A percentile compares a stretch with the other conserved stretches of the same genome.
phyloP scores from a whole-genome alignment of 2,329 filamentous ascomycete genomes.

The Diaporthe batatas region DNA sequence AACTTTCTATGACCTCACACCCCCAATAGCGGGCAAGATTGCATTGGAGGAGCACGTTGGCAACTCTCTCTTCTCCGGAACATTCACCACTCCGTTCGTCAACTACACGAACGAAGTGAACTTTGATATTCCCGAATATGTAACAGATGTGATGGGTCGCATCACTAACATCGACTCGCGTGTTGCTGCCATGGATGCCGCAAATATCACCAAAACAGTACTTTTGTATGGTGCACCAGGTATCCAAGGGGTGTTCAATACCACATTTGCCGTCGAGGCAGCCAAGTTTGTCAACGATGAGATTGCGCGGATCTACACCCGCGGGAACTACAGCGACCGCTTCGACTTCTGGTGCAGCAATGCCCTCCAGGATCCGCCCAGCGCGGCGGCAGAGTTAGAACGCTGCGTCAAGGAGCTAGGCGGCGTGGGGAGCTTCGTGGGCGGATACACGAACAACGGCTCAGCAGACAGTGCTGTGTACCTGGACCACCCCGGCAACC shows the following conservation, averaged over 20 bases:
- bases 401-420: constrained; percentile 43
- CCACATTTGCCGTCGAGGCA: constrained; percentile 36
- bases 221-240: constrained; percentile 41
- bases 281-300: constrained; percentile 44
- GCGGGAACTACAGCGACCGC: constrained; percentile 41
- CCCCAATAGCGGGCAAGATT: constrained; percentile 24
- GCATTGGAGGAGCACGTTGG: constrained; percentile 35
- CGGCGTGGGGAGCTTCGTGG: constrained; percentile 42
- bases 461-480: constrained; percentile 23
- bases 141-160: constrained; percentile 35
- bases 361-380: constrained; percentile 43
- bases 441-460: constrained; percentile 37
- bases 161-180: constrained; percentile 36
- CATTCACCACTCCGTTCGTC: background rate
- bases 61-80: constrained; percentile 19
- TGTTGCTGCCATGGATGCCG: constrained; percentile 42
- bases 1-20: constrained; percentile 16
- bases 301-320: constrained; percentile 37
- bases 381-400: constrained; percentile 44
- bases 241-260: constrained; percentile 45
- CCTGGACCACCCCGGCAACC: constrained; percentile 30
- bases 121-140: constrained; percentile 40
- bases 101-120: constrained; percentile 31
- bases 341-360: constrained; percentile 45
- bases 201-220: constrained; percentile 41